Evolutionary conservation across 257 asterid genomes (phyloP).

Genomic region (Fraxinus anomala): DNA sequence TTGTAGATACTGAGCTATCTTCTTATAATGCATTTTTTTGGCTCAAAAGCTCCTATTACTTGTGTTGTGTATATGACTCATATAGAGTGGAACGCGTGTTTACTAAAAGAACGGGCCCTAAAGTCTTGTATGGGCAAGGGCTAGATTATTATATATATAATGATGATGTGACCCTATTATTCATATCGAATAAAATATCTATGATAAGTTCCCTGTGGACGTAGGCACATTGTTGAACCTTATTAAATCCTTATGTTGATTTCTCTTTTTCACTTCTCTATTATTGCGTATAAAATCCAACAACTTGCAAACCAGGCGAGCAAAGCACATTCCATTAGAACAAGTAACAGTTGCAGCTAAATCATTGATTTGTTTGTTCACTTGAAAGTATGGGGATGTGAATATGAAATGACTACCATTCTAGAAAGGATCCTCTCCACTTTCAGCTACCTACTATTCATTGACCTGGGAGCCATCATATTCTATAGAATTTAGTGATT

Average conservation of each 20-base stretch:
- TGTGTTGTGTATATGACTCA: no score
- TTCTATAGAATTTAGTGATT: not conserved
- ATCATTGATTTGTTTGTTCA: not conserved
- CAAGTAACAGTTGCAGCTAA: conserved; percentile 7
- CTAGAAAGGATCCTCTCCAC: conserved; percentile 9
- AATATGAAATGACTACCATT: not conserved
- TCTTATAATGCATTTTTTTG: not conserved
- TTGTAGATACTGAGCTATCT: not conserved
- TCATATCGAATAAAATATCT: no score
- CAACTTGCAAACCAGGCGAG: not conserved
- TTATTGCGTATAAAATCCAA: no score
- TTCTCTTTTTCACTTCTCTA: no score
- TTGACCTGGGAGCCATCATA: not conserved
- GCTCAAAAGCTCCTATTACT: not conserved
- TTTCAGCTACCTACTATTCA: conserved; percentile 14
- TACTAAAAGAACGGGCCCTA: no score
- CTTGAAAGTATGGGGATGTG: conserved; percentile 6
- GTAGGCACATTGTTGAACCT: no score
- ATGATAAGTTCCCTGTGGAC: no score
- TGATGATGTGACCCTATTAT: no score
- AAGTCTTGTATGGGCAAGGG: no score
- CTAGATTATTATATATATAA: no score
- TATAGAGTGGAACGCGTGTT: no score
- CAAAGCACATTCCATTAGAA: conserved; percentile 3
- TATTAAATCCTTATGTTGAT: no score